Base-by-base conservation (phyloP, 345 rosid species). In the Syzygium grande region DNA sequence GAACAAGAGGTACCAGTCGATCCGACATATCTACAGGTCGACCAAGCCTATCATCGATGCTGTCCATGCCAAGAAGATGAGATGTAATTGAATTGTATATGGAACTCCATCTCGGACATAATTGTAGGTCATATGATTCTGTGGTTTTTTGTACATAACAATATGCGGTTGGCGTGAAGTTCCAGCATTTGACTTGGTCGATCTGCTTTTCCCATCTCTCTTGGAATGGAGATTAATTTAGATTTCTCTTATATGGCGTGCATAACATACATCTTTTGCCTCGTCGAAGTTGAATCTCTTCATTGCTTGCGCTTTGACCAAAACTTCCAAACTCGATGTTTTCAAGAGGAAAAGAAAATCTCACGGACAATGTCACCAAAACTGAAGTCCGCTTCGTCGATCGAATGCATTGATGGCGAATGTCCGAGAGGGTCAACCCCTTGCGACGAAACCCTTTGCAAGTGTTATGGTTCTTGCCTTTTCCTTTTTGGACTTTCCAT, bases 1-100 rank as follows among this genome's bases (percentile, higher is more conserved):
- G 85, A 86, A 46, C 63, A 88, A 65, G 84, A 90, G 85, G 85
- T 86, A 61, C 52, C 87, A 90, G 3, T 88, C 91, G 9, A 46
- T 90, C 59, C 29, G 55, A 51, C 38, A 52, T 49, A 84, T 90
- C 41, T 90, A 90, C 84, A 46, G 25, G 30, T 84, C 52, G 27
- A 87, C 89, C 29, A 16, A 85, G 73, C 91, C 87, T 12, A 27
- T 77, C 79, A 17, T 14, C 15, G 84, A 9, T 51, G 58, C 46
- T 23, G 52, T 34, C 52, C 38, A 12, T 21, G 68, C 8, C 19
- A 53, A 13, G 52, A 65, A 84, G 80, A 87, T 73, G 63, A 51
- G 16, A 87, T 52, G 84, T 65, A 58, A 25, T 27, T 85, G 46
- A 73, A 29, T 30, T 73, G 49, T 73, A 19, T 5, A 73, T 38